Percentiles rank a stretch among this genome's conserved stretches.
Conservation (phyloP, 1,284 basidiomycete species). For the Calocybe gambosa region DNA sequence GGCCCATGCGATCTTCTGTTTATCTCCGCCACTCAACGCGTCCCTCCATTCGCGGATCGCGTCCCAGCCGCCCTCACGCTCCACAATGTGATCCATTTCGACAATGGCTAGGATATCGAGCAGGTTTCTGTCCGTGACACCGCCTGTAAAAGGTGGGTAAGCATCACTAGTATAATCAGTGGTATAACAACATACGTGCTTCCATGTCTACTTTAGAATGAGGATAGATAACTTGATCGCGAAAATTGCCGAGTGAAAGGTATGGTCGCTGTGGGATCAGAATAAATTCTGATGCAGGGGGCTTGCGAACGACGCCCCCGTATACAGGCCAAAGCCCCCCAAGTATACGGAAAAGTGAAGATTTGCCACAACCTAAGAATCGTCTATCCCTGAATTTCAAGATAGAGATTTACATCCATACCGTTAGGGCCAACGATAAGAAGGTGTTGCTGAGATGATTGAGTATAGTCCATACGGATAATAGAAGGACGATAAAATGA, state of each 20-base stretch:
- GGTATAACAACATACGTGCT: constrained; percentile 44
- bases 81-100: constrained; percentile 85
- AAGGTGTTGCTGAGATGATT: constrained; percentile 64
- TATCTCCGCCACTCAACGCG: constrained; percentile 82
- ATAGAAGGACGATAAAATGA: constrained; percentile 19
- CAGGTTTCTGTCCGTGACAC: constrained; percentile 74
- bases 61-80: constrained; percentile 97
- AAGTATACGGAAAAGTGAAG: constrained; percentile 88
- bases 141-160: constrained; percentile 33
- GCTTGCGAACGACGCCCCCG: constrained; percentile 91
- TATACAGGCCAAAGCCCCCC: constrained; percentile 98
- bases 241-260: constrained; percentile 86
- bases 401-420: constrained; percentile 17
- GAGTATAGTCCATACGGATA: background rate
- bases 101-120: constrained; percentile 71
- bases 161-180: background rate
- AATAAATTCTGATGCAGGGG: constrained; percentile 84
- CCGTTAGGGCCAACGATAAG: constrained; percentile 93
- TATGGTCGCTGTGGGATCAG: constrained; percentile 97
- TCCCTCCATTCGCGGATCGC: constrained; percentile 88
- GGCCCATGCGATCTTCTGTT: constrained; percentile 95
- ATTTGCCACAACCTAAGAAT: constrained; percentile 73
- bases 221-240: constrained; percentile 90
- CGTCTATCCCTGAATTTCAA: background rate
- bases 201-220: constrained; percentile 77